Conservation (phyloP, 495 filamentous ascomycete species). For the Neurospora tetraspora region DNA sequence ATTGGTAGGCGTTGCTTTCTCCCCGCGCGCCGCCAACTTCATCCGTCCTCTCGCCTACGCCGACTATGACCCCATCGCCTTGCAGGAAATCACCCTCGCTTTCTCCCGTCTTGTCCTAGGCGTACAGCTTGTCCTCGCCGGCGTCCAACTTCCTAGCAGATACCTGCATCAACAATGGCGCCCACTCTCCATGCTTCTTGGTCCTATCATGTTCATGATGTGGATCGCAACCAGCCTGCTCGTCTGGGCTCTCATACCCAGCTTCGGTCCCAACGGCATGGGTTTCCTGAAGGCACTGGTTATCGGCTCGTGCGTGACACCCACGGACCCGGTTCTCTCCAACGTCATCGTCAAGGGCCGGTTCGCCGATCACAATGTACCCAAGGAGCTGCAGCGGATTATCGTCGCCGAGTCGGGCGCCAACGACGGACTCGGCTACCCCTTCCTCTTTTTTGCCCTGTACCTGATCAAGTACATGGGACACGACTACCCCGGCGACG, state of each 20-base stretch:
- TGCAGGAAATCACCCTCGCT: constrained; percentile 51
- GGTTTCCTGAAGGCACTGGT: constrained; percentile 68
- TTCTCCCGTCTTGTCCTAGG: constrained; percentile 85
- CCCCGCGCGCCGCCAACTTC: constrained; percentile 66
- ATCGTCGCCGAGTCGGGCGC: constrained; percentile 86
- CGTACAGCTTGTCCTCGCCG: constrained; percentile 82
- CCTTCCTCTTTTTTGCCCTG: constrained; percentile 76
- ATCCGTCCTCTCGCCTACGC: constrained; percentile 72
- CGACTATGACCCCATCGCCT: constrained; percentile 34
- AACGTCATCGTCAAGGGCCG: constrained; percentile 90
- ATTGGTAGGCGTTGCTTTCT: constrained; percentile 67
- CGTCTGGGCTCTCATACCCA: constrained; percentile 68
- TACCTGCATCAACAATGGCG: constrained; percentile 78
- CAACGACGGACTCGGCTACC: constrained; percentile 91
- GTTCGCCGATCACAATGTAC: constrained; percentile 85
- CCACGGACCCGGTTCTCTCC: constrained; percentile 83
- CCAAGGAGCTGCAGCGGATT: constrained; percentile 70
- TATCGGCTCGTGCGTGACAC: constrained; percentile 76
- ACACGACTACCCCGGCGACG: constrained; percentile 32
- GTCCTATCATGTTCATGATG: constrained; percentile 81
- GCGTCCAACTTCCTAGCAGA: constrained; percentile 81
- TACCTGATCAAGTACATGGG: constrained; percentile 72
- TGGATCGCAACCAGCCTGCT: constrained; percentile 76
- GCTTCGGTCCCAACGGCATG: constrained; percentile 27
- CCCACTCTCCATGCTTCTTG: constrained; percentile 62